Base-by-base conservation (phyloP, 257 asterid species). In the Capsicum pubescens region DNA sequence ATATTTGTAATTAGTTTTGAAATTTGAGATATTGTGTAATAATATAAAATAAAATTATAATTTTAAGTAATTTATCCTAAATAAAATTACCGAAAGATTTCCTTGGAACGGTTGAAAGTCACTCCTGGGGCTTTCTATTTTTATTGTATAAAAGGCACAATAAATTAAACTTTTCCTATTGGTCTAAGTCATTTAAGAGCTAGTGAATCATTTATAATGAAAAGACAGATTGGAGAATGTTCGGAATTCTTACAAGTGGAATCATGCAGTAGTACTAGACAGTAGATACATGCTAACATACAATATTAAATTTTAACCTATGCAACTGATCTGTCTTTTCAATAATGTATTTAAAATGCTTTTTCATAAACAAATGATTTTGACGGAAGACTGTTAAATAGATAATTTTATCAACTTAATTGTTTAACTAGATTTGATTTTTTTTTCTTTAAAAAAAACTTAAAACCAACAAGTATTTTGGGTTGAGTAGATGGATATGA, bases 121-220 rank as follows among this genome's bases (percentile, higher is more conserved):
- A 0, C 11, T n/a, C 6, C 4, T 60, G 0, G n/a, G 10, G 0
- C 11, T 19, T 19, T n/a, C 1, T 60, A 60, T 44, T 60, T 58
- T 3, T 0, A 0, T 60, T 60, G 6, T 19, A n/a, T 4, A 12
- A 3, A 0, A 60, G 0, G 6, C 2, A 13, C 35, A 60, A n/a
- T 19, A 1, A 1, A n/a, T n/a, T n/a, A 0, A 26, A n/a, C n/a
- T 8, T 60, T 60, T 19, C 6, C 8, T 60, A 19, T 60, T 60
- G 0, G 1, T 60, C 14, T 6, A 60, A 19, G 36, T 19, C 13
- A 59, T 59, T 60, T 60, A 11, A 4, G 11, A 6, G 32, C 14
- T n/a, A 60, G 5, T 19, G 14, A 3, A 60, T 60, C 2, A 60
- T 60, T 60, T 60, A 60, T 60, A 6, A 19, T 11, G 35, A 60